phyloP scores from a whole-genome alignment of 208 protist species.

The Sergeia podlipaevii region DNA sequence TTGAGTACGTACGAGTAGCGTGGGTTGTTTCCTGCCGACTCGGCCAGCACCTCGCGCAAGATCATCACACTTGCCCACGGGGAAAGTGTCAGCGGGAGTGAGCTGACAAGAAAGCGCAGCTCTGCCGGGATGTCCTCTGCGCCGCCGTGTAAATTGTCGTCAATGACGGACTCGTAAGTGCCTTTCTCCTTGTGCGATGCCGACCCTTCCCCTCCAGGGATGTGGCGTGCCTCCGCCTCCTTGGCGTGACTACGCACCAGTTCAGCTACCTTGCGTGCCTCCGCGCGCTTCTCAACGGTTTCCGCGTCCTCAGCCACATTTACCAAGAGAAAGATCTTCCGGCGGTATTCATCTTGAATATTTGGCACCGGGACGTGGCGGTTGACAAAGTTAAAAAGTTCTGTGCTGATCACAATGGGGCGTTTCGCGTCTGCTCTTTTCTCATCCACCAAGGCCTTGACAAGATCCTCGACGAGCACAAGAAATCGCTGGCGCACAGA shows the following conservation, averaged over 20 bases:
- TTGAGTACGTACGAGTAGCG: slow-evolving; percentile 90
- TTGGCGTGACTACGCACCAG: not conserved
- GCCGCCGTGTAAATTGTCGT: slow-evolving; percentile 23
- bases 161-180: not conserved
- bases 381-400: slow-evolving; percentile 75
- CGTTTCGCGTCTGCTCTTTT: slow-evolving; percentile 23
- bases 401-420: slow-evolving; percentile 68
- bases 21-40: slow-evolving; percentile 80
- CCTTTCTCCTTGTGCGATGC: slow-evolving; percentile 7
- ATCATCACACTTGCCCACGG: slow-evolving; percentile 87
- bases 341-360: slow-evolving; percentile 89
- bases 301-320: slow-evolving; percentile 71
- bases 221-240: not conserved
- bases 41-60: slow-evolving; percentile 79
- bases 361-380: slow-evolving; percentile 77
- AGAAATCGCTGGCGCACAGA: slow-evolving; percentile 75
- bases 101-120: slow-evolving; percentile 81
- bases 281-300: slow-evolving; percentile 10
- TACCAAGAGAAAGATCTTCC: slow-evolving; percentile 88
- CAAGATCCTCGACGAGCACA: slow-evolving; percentile 70
- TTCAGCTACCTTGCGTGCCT: slow-evolving; percentile 1
- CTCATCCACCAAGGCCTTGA: slow-evolving; percentile 67
- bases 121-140: slow-evolving; percentile 77
- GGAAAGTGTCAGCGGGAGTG: slow-evolving; percentile 75
- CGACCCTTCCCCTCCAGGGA: not conserved